These are phyloP conservation scores for Cyclotella distinguenda DNA, from an alignment of 108 stramenopile genomes.

Conservation along the genomic window DNA sequence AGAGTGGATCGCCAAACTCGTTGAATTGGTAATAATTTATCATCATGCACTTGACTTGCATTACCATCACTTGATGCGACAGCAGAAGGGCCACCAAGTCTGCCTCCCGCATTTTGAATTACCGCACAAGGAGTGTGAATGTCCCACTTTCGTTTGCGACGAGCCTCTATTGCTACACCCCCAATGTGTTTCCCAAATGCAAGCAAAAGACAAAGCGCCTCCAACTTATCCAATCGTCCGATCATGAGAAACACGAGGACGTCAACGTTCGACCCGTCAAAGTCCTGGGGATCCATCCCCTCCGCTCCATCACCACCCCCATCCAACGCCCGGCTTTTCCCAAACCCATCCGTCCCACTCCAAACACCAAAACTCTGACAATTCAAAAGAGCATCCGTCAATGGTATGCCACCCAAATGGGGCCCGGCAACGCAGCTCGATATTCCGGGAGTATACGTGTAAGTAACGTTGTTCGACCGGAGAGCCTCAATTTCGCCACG, in stretches of 20 bases:
- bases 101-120: conserved; percentile 45
- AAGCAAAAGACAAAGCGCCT: conserved; percentile 27
- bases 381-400: conserved; percentile 34
- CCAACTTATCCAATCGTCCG: conserved; percentile 45
- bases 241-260: conserved; percentile 48
- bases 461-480: conserved; percentile 16
- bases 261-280: conserved; percentile 27
- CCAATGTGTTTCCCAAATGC: background rate
- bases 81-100: background rate
- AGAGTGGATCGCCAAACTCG: conserved; percentile 36
- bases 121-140: conserved; percentile 35
- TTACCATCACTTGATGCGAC: background rate
- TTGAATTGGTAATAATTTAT: conserved; percentile 14
- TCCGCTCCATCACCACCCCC: background rate
- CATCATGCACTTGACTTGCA: background rate
- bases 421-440: conserved; percentile 46
- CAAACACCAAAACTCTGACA: conserved; percentile 49
- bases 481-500: conserved; percentile 34
- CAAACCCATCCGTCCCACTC: conserved; percentile 45
- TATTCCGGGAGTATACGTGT: conserved; percentile 37
- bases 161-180: background rate
- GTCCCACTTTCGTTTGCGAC: conserved; percentile 14
- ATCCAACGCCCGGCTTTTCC: conserved; percentile 16
- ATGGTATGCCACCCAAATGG: conserved; percentile 41
- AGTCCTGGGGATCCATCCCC: background rate